Evolutionary conservation across 768 basidiomycete species (phyloP).

Genomic region (Hysterangium stoloniferum): DNA sequence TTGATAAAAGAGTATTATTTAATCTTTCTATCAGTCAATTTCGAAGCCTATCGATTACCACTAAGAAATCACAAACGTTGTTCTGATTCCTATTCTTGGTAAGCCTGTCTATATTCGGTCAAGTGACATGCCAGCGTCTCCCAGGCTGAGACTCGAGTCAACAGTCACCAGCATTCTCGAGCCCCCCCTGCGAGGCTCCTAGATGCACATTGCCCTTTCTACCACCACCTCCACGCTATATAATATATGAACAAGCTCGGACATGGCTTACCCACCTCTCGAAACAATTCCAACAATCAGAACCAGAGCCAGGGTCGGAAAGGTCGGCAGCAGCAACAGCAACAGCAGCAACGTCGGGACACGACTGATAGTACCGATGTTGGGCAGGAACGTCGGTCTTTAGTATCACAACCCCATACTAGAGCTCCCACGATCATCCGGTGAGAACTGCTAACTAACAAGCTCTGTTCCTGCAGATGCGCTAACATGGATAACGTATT

Average conservation of each 20-base stretch:
- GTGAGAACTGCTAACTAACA: background rate
- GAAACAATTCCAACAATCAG: background rate
- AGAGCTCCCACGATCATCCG: slow-evolving; percentile 4
- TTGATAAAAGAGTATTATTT: too few relatives aligned
- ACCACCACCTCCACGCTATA: background rate
- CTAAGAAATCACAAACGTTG: too few relatives aligned
- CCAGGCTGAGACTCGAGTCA: too few relatives aligned
- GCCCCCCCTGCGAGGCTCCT: too few relatives aligned
- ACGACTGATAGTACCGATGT: background rate
- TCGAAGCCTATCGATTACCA: too few relatives aligned
- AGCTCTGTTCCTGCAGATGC: background rate
- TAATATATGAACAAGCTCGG: background rate
- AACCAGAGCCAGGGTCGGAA: background rate
- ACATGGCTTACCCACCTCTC: background rate
- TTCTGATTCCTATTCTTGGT: too few relatives aligned
- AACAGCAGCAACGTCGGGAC: background rate
- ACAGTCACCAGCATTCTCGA: too few relatives aligned
- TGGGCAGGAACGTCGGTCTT: too few relatives aligned
- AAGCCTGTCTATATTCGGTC: too few relatives aligned
- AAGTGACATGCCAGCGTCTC: too few relatives aligned
- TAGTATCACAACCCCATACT: slow-evolving; percentile 6
- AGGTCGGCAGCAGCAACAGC: background rate
- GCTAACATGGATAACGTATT: background rate
- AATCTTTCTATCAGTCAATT: too few relatives aligned
- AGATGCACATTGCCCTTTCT: too few relatives aligned